Base-by-base conservation (phyloP, 768 basidiomycete genomes). In the Lentinula lateritia region DNA sequence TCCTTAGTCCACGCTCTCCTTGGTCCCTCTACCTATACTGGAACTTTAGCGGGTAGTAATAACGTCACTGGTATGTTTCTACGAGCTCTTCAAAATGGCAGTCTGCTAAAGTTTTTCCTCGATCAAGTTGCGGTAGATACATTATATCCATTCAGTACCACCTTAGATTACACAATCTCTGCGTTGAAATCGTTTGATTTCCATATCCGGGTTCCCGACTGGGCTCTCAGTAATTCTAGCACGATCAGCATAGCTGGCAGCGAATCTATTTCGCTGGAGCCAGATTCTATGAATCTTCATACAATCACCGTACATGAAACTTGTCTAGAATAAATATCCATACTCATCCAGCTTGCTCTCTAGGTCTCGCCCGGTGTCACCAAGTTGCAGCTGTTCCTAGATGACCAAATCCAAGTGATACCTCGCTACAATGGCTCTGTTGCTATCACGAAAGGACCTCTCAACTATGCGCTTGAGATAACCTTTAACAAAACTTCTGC, bases 391-490 rank as follows among this genome's bases (percentile, higher is more conserved):
- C 63, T 78, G 8, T 72, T 66, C 13, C 64, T 79, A 6, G 61
- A 75, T 45, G 68, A 74, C 7, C 73, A 74, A 5, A 66, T 77
- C 20, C 62, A 73, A 42, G 57, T 78, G 6, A 75, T 78, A 35
- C 67, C 68, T 9, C 71, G 77, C 2, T 68, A 65, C 12, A 75
- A 74, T 57, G 74, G 73, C 4, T 74, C 77, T 20, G 69, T 78
- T 10, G 73, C 75, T 2, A 65, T 78, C 32, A 71, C 71, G 0
- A 72, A 74, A 55, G 77, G 78, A 15, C 69, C 75, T 1, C 65
- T 79, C 56, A 74, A 73, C 43, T 79, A 72, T 63, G 78, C 74
- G 7, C 67, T 78, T 1, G 74, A 78, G 48, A 67, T 79, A 20
- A 48, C 66, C 12, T 66, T 74, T 60, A 77, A 77, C 60, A 67